These are phyloP conservation scores for Podosphaera xanthii DNA, from an alignment of 2,329 filamentous ascomycete genomes.

Conservation along the genomic window DNA sequence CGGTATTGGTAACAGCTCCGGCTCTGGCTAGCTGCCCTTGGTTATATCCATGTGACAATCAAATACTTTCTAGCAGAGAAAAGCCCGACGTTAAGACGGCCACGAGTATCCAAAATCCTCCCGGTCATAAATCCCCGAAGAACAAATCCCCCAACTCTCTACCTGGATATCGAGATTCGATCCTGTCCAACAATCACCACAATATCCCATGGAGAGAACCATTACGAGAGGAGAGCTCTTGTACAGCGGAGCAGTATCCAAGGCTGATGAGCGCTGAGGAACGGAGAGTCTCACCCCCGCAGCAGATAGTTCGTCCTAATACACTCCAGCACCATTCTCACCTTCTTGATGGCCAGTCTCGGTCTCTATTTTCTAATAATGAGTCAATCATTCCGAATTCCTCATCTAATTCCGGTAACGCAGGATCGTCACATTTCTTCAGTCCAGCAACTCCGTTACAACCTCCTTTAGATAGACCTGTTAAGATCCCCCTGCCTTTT, in stretches of 20 bases:
- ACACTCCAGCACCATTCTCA: slow-evolving; percentile 9
- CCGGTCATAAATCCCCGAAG: slow-evolving; percentile 6
- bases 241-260: slow-evolving; percentile 5
- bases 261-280: slow-evolving; percentile 7
- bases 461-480: slow-evolving; percentile 11
- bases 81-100: neutral
- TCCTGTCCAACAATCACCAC: slow-evolving; percentile 7
- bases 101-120: neutral
- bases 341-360: slow-evolving; percentile 7
- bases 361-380: slow-evolving; percentile 12
- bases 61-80: neutral
- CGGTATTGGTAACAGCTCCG: neutral
- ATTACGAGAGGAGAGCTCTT: slow-evolving; percentile 6
- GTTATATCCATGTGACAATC: neutral
- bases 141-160: slow-evolving; percentile 8
- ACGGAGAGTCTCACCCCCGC: slow-evolving; percentile 6
- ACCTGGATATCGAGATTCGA: slow-evolving; percentile 16
- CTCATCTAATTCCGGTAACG: slow-evolving; percentile 10
- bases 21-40: neutral
- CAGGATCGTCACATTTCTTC: slow-evolving; percentile 11
- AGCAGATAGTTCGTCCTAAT: slow-evolving; percentile 4
- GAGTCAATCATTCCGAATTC: slow-evolving; percentile 14
- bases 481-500: slow-evolving; percentile 12
- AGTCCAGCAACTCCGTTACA: slow-evolving; percentile 15
- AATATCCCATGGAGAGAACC: slow-evolving; percentile 13